Evolutionary conservation across 2,329 filamentous ascomycete species (phyloP).

Genomic region (Didymella glomerata): DNA sequence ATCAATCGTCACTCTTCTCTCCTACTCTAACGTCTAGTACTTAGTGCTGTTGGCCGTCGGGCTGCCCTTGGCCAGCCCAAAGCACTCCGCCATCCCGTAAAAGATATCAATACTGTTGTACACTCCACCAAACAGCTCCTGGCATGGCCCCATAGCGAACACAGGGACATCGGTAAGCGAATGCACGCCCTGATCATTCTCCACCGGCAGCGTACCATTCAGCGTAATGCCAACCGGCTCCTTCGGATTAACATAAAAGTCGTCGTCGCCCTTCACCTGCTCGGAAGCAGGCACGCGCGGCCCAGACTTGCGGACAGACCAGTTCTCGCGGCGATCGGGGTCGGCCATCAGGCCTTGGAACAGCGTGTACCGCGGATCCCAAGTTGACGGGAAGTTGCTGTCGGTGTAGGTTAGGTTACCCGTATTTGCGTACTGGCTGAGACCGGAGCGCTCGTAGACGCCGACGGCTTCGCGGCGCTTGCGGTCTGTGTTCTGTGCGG

Average conservation of each 20-base stretch:
- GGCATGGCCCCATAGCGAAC: slow-evolving; percentile 80
- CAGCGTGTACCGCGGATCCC: slow-evolving; percentile 84
- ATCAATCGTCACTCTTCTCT: slow-evolving; percentile 7
- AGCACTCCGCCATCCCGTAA: slow-evolving; percentile 74
- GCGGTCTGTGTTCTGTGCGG: slow-evolving; percentile 70
- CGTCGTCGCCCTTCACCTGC: slow-evolving; percentile 59
- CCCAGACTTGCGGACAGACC: slow-evolving; percentile 71
- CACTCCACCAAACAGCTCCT: slow-evolving; percentile 75
- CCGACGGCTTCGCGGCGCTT: slow-evolving; percentile 79
- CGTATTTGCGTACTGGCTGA: slow-evolving; percentile 76
- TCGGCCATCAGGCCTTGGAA: slow-evolving; percentile 75
- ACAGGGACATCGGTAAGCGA: slow-evolving; percentile 60
- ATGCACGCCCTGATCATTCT: slow-evolving; percentile 64
- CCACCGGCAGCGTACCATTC: slow-evolving; percentile 76
- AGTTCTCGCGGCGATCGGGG: slow-evolving; percentile 81
- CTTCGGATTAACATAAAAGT: slow-evolving; percentile 73
- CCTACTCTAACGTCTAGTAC: slow-evolving; percentile 1
- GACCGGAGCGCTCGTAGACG: slow-evolving; percentile 75
- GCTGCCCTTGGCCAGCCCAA: slow-evolving; percentile 58
- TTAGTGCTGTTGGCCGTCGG: slow-evolving; percentile 12
- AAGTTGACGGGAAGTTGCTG: slow-evolving; percentile 82
- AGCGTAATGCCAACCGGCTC: slow-evolving; percentile 75
- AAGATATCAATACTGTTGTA: slow-evolving; percentile 78
- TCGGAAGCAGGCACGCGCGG: slow-evolving; percentile 69
- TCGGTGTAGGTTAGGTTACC: slow-evolving; percentile 71